Percentiles rank a stretch among this genome's conserved stretches.
Evolutionary conservation across 31 red algal genomes (phyloP).

Genomic region (Endocladia muricata): DNA sequence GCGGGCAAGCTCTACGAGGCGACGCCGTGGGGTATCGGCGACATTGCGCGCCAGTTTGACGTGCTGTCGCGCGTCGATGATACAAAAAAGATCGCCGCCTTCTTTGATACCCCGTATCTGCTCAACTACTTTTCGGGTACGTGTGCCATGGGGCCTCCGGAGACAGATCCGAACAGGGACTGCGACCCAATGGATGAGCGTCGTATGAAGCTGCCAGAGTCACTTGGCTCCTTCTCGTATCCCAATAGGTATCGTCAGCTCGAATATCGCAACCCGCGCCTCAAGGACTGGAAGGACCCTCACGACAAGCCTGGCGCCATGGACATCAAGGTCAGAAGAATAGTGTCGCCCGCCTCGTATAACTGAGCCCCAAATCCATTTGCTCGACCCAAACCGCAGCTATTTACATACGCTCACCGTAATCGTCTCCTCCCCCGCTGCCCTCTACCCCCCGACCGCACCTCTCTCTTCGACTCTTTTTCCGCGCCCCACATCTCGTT

Average conservation of each 20-base stretch:
- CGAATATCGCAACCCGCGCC: conserved; percentile 55
- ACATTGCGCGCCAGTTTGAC: conserved; percentile 95
- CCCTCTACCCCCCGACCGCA: not conserved
- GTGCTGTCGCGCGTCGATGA: conserved; percentile 77
- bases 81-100: conserved; percentile 67
- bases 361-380: not conserved
- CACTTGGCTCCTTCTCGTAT: conserved; percentile 69
- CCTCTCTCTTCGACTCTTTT: not conserved
- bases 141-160: conserved; percentile 63
- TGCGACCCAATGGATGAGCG: conserved; percentile 70
- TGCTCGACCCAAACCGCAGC: not conserved
- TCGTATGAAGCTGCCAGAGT: conserved; percentile 71
- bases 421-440: not conserved
- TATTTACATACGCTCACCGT: not conserved
- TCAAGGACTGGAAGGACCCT: conserved; percentile 78
- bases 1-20: conserved; percentile 96
- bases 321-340: conserved; percentile 45
- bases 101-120: conserved; percentile 82
- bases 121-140: conserved; percentile 79
- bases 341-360: not conserved
- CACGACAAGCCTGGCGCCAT: conserved; percentile 65
- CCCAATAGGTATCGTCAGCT: conserved; percentile 84
- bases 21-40: conserved; percentile 80
- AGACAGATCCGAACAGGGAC: conserved; percentile 55
- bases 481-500: not conserved